Conservation (phyloP, 176 grass and related monocot genomes). For the Coix lacrymajobi region DNA sequence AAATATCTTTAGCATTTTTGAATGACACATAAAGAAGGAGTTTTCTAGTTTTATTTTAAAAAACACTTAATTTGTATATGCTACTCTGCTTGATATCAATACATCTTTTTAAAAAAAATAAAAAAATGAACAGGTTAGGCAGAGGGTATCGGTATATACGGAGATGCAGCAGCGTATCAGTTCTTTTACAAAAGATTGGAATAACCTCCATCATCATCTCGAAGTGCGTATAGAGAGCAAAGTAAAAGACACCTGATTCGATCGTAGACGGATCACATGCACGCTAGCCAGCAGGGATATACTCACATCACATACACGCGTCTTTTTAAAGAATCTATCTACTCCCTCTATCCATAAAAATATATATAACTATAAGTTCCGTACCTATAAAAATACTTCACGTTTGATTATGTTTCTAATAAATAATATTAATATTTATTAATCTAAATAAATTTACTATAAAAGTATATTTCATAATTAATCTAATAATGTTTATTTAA, state of each 20-base stretch:
- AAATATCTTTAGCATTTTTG: not conserved
- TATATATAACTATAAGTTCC: too few species aligned
- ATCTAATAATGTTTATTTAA: too few species aligned
- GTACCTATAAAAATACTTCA: too few species aligned
- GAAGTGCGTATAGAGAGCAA: slow-evolving; percentile 27
- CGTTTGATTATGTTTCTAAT: too few species aligned
- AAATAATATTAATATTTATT: too few species aligned
- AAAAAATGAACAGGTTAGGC: not conserved
- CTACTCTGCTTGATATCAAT: not conserved
- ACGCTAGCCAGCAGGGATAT: not conserved
- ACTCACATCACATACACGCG: slow-evolving; percentile 3
- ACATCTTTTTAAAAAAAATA: not conserved
- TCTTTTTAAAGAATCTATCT: slow-evolving; percentile 31
- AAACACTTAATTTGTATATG: not conserved
- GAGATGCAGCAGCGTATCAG: not conserved
- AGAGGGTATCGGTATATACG: slow-evolving; percentile 13
- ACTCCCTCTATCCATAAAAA: too few species aligned
- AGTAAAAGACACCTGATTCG: slow-evolving; percentile 15
- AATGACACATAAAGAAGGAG: not conserved
- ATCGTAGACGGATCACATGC: slow-evolving; percentile 29
- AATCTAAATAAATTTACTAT: too few species aligned
- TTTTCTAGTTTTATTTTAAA: not conserved
- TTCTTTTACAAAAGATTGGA: slow-evolving; percentile 28
- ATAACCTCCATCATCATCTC: slow-evolving; percentile 14
- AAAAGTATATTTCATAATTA: too few species aligned